phyloP scores from a whole-genome alignment of 2,329 filamentous ascomycete species.

The Pestalotiopsis sp. region DNA sequence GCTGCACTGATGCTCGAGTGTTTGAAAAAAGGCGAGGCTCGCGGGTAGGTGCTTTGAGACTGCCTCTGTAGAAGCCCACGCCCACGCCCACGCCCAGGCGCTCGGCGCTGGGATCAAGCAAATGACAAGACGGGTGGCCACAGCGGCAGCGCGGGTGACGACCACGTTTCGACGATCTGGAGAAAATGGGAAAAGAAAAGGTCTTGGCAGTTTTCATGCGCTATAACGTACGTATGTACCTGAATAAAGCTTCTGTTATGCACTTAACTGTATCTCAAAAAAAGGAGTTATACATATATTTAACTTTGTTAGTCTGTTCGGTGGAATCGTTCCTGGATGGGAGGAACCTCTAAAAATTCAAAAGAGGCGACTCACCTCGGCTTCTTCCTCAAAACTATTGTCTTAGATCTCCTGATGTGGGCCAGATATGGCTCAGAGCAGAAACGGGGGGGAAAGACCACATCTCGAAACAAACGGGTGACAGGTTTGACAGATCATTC shows the following conservation, averaged over 20 bases:
- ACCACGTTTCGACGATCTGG: constrained; percentile 5
- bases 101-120: constrained; percentile 2
- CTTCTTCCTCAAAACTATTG: not conserved
- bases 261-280: not conserved
- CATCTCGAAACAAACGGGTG: not conserved
- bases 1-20: no score
- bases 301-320: not conserved
- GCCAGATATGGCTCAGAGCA: not conserved
- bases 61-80: no score
- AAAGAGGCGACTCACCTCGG: not conserved
- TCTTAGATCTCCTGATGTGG: not conserved
- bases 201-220: not conserved
- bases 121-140: not conserved
- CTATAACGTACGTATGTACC: not conserved
- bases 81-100: not conserved
- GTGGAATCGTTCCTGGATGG: not conserved
- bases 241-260: not conserved
- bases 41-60: no score
- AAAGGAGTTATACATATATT: not conserved
- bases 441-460: not conserved
- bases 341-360: no score
- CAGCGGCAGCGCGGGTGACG: not conserved
- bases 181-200: not conserved
- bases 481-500: not conserved
- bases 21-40: no score